Conservation (phyloP, 1,139 yeast genomes). For the Barnettozyma hawaiiensis region DNA sequence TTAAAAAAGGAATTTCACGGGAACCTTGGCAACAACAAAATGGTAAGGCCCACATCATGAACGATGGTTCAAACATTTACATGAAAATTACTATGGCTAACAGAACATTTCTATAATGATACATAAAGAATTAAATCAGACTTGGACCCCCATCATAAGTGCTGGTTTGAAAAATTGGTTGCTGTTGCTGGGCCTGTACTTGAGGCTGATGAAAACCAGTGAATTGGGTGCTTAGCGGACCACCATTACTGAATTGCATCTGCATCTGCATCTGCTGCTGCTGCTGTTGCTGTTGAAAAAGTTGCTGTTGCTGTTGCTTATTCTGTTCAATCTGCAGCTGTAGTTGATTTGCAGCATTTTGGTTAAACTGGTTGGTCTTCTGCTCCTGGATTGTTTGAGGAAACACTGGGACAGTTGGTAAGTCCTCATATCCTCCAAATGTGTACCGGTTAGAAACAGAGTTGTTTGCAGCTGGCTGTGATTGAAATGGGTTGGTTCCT, state of each 20-base stretch:
- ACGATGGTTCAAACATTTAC: too few species aligned
- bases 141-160: too few species aligned
- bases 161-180: too few species aligned
- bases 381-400: slow-evolving; percentile 48
- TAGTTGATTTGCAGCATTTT: slow-evolving; percentile 25
- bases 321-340: slow-evolving; percentile 15
- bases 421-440: slow-evolving; percentile 61
- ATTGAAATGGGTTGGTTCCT: slow-evolving; percentile 30
- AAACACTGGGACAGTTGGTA: slow-evolving; percentile 60
- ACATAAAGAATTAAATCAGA: too few species aligned
- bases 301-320: slow-evolving; percentile 21
- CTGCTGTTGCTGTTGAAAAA: slow-evolving; percentile 16
- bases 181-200: neutral
- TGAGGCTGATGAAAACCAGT: neutral
- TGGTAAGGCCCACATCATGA: too few species aligned
- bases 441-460: slow-evolving; percentile 43
- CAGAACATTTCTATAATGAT: too few species aligned
- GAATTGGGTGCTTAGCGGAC: neutral
- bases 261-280: too few species aligned
- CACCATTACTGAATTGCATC: neutral
- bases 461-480: slow-evolving; percentile 20
- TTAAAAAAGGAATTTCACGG: too few species aligned
- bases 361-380: slow-evolving; percentile 26
- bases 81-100: too few species aligned
- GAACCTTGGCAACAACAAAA: too few species aligned